Conservation (phyloP, 2,329 filamentous ascomycete species). For the Colletotrichum neosansevieriae region DNA sequence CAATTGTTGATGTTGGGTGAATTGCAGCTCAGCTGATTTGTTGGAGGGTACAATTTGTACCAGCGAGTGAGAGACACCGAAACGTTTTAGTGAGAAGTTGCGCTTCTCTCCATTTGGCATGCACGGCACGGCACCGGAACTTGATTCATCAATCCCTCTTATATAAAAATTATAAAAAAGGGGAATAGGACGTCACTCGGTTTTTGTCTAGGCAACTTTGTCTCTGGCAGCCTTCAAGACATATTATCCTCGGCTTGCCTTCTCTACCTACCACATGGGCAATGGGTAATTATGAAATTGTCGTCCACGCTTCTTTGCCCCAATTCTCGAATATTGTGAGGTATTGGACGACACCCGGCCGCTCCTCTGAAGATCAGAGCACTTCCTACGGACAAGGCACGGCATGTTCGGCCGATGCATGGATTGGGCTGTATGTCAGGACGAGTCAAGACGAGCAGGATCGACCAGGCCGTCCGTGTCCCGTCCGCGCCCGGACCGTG, state of each 20-base stretch:
- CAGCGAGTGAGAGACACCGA: no score
- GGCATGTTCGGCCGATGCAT: constrained; percentile 27
- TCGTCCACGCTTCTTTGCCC: no score
- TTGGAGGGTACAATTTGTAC: neutral
- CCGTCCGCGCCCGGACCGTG: constrained; percentile 31
- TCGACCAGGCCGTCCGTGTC: constrained; percentile 31
- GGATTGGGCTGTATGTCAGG: constrained; percentile 33
- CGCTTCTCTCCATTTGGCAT: neutral
- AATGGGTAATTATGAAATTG: no score
- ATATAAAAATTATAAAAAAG: no score
- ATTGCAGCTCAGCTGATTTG: constrained; percentile 11
- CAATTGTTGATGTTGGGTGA: constrained; percentile 16
- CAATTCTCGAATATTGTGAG: neutral
- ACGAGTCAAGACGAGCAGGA: constrained; percentile 31
- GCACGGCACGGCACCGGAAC: neutral
- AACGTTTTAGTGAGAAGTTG: no score
- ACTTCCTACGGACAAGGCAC: neutral
- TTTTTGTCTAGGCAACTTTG: no score
- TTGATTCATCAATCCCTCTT: no score
- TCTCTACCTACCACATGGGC: no score
- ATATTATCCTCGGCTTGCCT: no score
- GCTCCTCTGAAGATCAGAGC: neutral
- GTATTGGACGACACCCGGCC: neutral
- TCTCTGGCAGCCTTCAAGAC: no score
- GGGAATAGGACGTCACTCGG: no score